Percentiles rank a stretch among this genome's conserved stretches.
Conservation (phyloP, 2,329 filamentous ascomycete genomes). For the Pseudogymnoascus sp. region DNA sequence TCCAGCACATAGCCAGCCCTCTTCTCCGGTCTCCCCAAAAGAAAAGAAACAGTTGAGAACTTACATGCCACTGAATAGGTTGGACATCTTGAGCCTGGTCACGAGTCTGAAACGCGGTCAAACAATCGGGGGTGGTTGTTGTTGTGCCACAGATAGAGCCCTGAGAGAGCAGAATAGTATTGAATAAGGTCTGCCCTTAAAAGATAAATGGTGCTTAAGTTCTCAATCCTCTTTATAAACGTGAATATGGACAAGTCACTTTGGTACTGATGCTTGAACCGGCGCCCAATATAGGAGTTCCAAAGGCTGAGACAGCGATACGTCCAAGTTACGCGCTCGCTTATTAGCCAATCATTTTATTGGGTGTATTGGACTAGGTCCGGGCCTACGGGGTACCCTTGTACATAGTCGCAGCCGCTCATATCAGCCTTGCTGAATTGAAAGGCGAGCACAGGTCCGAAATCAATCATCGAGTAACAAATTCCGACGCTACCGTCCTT, state of each 20-base stretch:
- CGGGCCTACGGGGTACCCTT: not conserved
- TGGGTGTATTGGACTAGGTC: not conserved
- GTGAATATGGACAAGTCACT: conserved; percentile 6
- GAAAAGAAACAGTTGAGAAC: conserved; percentile 18
- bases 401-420: conserved; percentile 3
- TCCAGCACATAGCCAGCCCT: not conserved
- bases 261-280: not conserved
- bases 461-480: not conserved
- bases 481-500: not conserved
- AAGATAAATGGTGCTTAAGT: not conserved
- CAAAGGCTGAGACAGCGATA: conserved; percentile 10
- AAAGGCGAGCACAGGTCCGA: conserved; percentile 4
- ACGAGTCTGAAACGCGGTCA: conserved; percentile 10
- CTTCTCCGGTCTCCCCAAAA: not conserved
- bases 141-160: not conserved
- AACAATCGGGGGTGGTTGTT: conserved; percentile 7
- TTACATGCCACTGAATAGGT: conserved; percentile 33
- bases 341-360: not conserved
- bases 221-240: conserved; percentile 5
- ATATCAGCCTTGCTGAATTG: conserved; percentile 10
- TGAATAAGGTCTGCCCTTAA: not conserved
- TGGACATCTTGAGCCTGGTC: conserved; percentile 26
- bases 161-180: conserved; percentile 1
- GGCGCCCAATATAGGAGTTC: conserved; percentile 11
- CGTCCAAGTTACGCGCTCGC: conserved; percentile 10